Conservation (phyloP, 2,329 filamentous ascomycete genomes). For the Alternaria sp. region DNA sequence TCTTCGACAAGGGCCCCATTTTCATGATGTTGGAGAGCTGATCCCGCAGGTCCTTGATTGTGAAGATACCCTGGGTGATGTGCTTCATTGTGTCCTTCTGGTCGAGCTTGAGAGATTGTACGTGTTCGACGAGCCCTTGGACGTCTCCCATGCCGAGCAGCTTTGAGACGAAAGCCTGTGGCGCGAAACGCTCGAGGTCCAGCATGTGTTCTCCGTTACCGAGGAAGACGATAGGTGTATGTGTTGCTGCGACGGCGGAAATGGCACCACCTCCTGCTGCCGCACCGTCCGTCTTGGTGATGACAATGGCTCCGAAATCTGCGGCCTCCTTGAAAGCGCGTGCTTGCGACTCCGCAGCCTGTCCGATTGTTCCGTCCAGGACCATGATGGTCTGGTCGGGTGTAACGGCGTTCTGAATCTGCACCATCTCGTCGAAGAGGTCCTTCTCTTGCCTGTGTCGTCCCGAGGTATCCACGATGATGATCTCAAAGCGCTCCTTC, state of each 20-base stretch:
- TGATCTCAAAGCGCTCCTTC: conserved; percentile 97
- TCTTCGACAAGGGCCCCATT: conserved; percentile 96
- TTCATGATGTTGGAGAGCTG: conserved; percentile 99
- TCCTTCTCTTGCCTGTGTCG: conserved; percentile 94
- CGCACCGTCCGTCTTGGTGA: conserved; percentile 97
- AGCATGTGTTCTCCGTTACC: conserved; percentile 98
- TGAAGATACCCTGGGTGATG: conserved; percentile 95
- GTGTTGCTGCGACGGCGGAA: conserved; percentile 93
- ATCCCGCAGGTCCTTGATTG: conserved; percentile 89
- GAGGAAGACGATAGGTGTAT: conserved; percentile 96
- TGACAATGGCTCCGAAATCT: conserved; percentile 97
- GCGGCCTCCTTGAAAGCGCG: conserved; percentile 97
- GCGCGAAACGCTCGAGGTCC: conserved; percentile 90
- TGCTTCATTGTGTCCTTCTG: conserved; percentile 99
- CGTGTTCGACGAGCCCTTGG: conserved; percentile 92
- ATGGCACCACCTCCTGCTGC: conserved; percentile 96
- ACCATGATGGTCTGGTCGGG: conserved; percentile 99
- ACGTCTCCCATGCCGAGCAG: conserved; percentile 97
- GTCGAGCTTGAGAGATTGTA: conserved; percentile 92
- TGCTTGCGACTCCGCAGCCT: conserved; percentile 92
- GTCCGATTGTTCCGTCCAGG: conserved; percentile 93
- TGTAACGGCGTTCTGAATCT: conserved; percentile 88
- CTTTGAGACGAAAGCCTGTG: conserved; percentile 92
- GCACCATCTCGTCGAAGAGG: conserved; percentile 95
- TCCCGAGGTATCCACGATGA: conserved; percentile 97